Base-by-base conservation (phyloP, 75 land plant species). In the Pinus taeda region DNA sequence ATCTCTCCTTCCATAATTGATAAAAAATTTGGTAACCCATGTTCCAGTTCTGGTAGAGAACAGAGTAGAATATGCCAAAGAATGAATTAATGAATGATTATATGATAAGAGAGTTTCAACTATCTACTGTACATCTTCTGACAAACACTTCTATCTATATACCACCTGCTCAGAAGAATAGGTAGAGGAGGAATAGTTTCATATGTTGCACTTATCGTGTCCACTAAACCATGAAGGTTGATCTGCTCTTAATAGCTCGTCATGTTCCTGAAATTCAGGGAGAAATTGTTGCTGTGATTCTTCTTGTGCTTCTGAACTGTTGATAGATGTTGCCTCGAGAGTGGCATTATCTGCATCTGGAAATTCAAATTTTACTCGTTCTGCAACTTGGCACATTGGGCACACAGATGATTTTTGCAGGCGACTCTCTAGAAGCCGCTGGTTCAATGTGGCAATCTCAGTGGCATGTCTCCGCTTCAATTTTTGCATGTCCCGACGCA, bases 391-490 rank as follows among this genome's bases (percentile, higher is more conserved):
- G 57, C 82, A 85, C 36, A 79, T 65, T 39, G 89, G 84, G 39
- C 79, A 85, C 57, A 83, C 69, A 33, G 93, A 87, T 36, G 87
- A 86, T 45, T 87, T 85, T 6, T 85, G 91, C 63, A 91, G 73
- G 15, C 85, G 79, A 81, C 90, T 85, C 71, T 88, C 93, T 60
- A 86, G 86, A n/a, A 95, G 81, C 21, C 86, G 82, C 57, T 90
- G 88, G 59, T 95, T 92, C 86, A 95, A 77, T 0, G 90, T 88
- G 39, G 74, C 77, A 70, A 93, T 78, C 86, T 95, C 93, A 81
- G 81, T 90, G 42, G 89, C 82, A 80, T 95, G 98, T 71, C 90
- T 89, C 26, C 80, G 83, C 78, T 95, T 89, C 59, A 85, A 29
- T 73, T 95, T 93, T 55, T 95, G 92, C 71, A 89, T 70, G 62